A percentile compares a stretch with the other conserved stretches of the same genome.
Conservation (phyloP, 2,329 filamentous ascomycete species). For the Epichloe sibirici region DNA sequence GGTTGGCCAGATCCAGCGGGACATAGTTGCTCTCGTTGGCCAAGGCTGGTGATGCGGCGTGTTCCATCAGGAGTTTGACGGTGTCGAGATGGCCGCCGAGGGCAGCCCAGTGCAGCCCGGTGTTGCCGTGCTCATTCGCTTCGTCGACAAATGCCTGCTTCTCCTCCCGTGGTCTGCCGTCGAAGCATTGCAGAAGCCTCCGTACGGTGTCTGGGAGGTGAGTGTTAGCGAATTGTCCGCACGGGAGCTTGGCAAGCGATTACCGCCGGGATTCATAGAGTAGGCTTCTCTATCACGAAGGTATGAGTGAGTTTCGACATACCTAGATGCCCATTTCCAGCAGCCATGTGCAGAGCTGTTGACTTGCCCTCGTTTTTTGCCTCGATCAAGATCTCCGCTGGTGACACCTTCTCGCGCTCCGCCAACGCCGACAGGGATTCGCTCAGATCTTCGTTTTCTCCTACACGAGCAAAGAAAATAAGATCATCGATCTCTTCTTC, state of each 20-base stretch:
- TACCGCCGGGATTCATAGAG: not conserved
- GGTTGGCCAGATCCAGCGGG: conserved; percentile 60
- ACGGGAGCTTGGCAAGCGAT: not conserved
- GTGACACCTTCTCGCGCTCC: conserved; percentile 44
- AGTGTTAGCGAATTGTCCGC: not conserved
- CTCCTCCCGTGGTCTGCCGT: conserved; percentile 25
- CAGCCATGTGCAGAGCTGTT: conserved; percentile 82
- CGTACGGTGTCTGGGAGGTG: conserved; percentile 30
- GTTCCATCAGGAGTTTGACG: conserved; percentile 64
- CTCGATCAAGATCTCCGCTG: conserved; percentile 53
- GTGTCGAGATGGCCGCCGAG: conserved; percentile 75
- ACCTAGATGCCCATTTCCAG: conserved; percentile 81
- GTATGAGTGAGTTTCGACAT: conserved; percentile 15
- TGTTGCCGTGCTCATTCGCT: conserved; percentile 76
- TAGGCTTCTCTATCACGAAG: not conserved
- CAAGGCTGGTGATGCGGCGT: conserved; percentile 64
- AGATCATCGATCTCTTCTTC: conserved; percentile 85
- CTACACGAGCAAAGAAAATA: conserved; percentile 71
- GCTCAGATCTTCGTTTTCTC: conserved; percentile 60
- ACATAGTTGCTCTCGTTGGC: conserved; percentile 79
- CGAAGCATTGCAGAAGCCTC: conserved; percentile 30
- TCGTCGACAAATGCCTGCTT: conserved; percentile 48
- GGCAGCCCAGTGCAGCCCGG: conserved; percentile 85
- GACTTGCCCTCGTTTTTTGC: conserved; percentile 65
- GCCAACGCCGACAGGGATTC: conserved; percentile 46